These are phyloP conservation scores for Mesembryanthemum crystallinum DNA, from an alignment of 148 eudicot species.

Conservation along the genomic window DNA sequence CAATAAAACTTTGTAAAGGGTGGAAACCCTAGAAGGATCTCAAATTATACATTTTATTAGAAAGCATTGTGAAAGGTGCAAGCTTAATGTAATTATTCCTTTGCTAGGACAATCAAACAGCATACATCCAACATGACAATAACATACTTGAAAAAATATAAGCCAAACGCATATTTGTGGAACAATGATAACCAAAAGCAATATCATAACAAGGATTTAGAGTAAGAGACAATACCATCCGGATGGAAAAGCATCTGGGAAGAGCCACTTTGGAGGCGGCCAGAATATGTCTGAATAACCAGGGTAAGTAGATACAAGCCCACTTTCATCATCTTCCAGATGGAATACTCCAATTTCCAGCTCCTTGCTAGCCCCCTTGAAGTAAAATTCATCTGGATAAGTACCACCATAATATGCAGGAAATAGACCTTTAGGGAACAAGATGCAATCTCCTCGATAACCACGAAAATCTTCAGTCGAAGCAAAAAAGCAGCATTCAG, in stretches of 20 bases:
- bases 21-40: too few relatives aligned
- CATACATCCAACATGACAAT: neutral
- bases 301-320: neutral
- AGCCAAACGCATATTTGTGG: neutral
- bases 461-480: conserved; percentile 9
- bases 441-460: conserved; percentile 1
- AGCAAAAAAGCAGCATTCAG: conserved; percentile 13
- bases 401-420: neutral
- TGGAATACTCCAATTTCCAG: conserved; percentile 6
- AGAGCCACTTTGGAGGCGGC: conserved; percentile 18
- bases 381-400: conserved; percentile 10
- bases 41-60: too few relatives aligned
- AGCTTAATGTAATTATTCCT: too few relatives aligned
- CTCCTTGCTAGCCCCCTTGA: neutral
- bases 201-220: neutral
- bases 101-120: neutral
- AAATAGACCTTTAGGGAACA: conserved; percentile 15
- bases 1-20: neutral
- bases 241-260: neutral
- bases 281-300: conserved; percentile 3
- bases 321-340: conserved; percentile 7
- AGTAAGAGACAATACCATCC: neutral
- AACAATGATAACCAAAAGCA: neutral
- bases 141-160: neutral
- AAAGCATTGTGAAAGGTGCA: too few relatives aligned